These are phyloP conservation scores for Colletotrichum liriopes DNA, from an alignment of 2,329 filamentous ascomycete species.

Conservation along the genomic window DNA sequence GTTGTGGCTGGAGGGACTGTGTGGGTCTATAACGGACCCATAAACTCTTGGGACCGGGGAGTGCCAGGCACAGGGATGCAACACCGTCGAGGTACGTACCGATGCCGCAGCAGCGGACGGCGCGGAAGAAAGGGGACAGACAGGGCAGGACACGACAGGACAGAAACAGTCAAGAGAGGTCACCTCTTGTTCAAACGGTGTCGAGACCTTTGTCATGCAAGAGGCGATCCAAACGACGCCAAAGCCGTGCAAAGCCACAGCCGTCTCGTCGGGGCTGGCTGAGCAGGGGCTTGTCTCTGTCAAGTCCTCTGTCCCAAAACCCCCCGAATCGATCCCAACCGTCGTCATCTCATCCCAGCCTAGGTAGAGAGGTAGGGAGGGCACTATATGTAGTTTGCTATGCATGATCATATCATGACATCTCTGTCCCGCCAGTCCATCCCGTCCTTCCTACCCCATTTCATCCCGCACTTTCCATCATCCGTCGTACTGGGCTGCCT, in stretches of 20 bases:
- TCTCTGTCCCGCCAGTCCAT: conserved; percentile 33
- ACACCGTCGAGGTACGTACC: neutral
- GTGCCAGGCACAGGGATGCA: neutral
- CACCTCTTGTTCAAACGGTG: neutral
- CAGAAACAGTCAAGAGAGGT: neutral
- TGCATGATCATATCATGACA: conserved; percentile 6
- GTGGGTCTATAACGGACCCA: conserved; percentile 23
- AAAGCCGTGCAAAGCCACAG: conserved; percentile 27
- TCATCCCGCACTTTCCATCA: conserved; percentile 30
- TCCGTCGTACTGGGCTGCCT: conserved; percentile 10
- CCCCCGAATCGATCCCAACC: conserved; percentile 24
- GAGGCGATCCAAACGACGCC: conserved; percentile 20
- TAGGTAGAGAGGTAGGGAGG: conserved; percentile 20
- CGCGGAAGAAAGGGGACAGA: neutral
- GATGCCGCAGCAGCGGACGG: neutral
- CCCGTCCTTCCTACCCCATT: conserved; percentile 27
- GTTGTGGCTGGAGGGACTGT: conserved; percentile 31
- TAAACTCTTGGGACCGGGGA: neutral
- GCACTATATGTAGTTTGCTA: conserved; percentile 11
- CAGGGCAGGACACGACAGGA: neutral
- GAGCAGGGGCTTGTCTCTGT: conserved; percentile 37
- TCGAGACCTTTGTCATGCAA: conserved; percentile 34
- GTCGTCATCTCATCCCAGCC: conserved; percentile 31
- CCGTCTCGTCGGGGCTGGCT: conserved; percentile 26
- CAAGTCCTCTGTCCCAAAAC: neutral